A percentile compares a stretch with the other conserved stretches of the same genome.
phyloP scores from a whole-genome alignment of 768 basidiomycete species.

The Suillus lakei region DNA sequence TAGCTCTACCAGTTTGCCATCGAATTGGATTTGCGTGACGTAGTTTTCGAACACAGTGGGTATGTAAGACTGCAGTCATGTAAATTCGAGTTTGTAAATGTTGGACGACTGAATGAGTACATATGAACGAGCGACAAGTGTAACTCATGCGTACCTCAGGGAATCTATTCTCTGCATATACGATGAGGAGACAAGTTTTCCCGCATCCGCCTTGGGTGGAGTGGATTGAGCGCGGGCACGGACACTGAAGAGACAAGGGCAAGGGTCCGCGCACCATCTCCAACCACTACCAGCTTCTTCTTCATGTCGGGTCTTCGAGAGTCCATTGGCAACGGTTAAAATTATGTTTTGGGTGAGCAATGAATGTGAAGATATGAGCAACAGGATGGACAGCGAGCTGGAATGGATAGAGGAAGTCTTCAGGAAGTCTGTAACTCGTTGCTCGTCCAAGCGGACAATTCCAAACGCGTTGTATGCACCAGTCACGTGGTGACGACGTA shows the following conservation, averaged over 20 bases:
- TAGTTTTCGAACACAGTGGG: conserved; percentile 97
- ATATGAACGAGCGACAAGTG: conserved; percentile 9
- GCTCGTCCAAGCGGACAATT: neutral
- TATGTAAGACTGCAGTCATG: conserved; percentile 71
- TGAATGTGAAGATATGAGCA: neutral
- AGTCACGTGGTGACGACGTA: neutral
- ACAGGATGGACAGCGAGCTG: neutral
- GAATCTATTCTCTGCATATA: conserved; percentile 95
- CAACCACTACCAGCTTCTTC: conserved; percentile 87
- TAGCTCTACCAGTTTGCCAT: conserved; percentile 88
- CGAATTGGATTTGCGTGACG: conserved; percentile 84
- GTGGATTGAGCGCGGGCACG: conserved; percentile 28
- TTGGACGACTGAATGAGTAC: conserved; percentile 13
- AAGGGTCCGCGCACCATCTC: conserved; percentile 67
- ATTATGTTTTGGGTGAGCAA: neutral
- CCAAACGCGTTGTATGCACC: conserved; percentile 3
- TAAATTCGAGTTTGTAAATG: neutral
- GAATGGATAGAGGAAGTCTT: neutral
- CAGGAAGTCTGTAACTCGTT: neutral
- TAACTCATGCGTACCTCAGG: conserved; percentile 72
- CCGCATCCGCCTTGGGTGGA: conserved; percentile 73
- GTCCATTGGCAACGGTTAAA: conserved; percentile 25
- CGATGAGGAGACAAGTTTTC: conserved; percentile 95
- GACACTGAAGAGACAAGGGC: conserved; percentile 26
- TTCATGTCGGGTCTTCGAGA: conserved; percentile 76